Evolutionary conservation across 345 rosid genomes (phyloP), one percentile per base, ranked within the genome.

Genomic region (Erodium maritimum): DNA sequence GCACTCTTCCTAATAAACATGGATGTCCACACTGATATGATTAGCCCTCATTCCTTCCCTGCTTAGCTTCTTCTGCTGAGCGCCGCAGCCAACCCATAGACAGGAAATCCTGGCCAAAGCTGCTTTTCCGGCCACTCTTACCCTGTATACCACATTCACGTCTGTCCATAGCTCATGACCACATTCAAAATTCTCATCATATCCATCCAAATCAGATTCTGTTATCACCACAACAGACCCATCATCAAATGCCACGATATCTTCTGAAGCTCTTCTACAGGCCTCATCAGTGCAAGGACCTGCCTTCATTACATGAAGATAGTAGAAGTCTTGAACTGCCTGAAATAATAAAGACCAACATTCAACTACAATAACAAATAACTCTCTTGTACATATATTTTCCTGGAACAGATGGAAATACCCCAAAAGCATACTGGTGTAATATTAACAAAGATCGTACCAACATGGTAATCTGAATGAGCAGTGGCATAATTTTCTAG

Each of bases 241-340:
- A 58, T 90, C 97, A 62, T 90, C 97, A 67, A 90, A 94, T 57
- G 84, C 62, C 60, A 82, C 74, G 45, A 69, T 60, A 21, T 82
- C 81, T 62, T 58, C 75, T n/a, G 77, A 52, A 50, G n/a, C n/a
- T n/a, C n/a, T n/a, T 46, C 17, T 21, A 61, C 54, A 24, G 23
- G 64, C 55, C 52, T n/a, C n/a, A n/a, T n/a, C 22, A 19, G 63
- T 62, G 60, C 23, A 55, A 5, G 61, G 8, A 21, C 70, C 59
- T 55, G 37, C 67, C 63, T 62, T 65, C 61, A 73, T 77, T 66
- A 82, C 82, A 66, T 52, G 74, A 16, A 69, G 73, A 60, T 77
- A 61, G 76, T 85, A 87, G 71, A 78, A 90, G 46, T 87, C 84
- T 71, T 80, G 80, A 70, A 94, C 96, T 29, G 96, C 99, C 99